Conservation (phyloP, 805 yeast genomes). For the Candida glaebosa region DNA sequence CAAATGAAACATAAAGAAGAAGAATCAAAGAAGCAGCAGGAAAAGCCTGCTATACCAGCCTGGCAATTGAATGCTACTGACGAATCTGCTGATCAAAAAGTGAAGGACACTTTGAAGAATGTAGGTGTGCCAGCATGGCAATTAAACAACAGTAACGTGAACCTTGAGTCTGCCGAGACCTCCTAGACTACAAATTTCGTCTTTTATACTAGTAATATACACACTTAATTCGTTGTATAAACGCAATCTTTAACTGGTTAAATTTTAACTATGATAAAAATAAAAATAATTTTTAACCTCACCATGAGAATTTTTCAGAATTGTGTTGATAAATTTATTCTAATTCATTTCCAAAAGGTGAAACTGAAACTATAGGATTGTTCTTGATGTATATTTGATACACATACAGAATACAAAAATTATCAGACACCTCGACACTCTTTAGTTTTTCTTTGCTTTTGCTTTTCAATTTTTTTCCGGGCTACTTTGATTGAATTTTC, state of each 20-base stretch:
- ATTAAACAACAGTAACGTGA: conserved; percentile 17
- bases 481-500: background rate
- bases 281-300: background rate
- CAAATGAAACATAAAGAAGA: conserved; percentile 35
- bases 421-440: conserved; percentile 1
- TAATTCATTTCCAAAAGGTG: background rate
- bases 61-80: conserved; percentile 10
- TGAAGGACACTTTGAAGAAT: conserved; percentile 26
- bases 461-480: background rate
- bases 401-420: background rate
- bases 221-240: background rate
- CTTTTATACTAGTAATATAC: background rate
- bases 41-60: conserved; percentile 7
- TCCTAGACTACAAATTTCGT: background rate
- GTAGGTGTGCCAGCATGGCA: conserved; percentile 47
- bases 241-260: background rate
- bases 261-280: background rate
- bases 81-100: conserved; percentile 21
- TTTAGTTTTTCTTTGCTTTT: background rate
- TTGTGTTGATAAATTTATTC: background rate
- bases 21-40: conserved; percentile 18
- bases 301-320: conserved; percentile 1
- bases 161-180: background rate
- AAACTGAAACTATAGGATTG: background rate
- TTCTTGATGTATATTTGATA: background rate